phyloP scores from a whole-genome alignment of 495 filamentous ascomycete species.

The Neurospora africana region DNA sequence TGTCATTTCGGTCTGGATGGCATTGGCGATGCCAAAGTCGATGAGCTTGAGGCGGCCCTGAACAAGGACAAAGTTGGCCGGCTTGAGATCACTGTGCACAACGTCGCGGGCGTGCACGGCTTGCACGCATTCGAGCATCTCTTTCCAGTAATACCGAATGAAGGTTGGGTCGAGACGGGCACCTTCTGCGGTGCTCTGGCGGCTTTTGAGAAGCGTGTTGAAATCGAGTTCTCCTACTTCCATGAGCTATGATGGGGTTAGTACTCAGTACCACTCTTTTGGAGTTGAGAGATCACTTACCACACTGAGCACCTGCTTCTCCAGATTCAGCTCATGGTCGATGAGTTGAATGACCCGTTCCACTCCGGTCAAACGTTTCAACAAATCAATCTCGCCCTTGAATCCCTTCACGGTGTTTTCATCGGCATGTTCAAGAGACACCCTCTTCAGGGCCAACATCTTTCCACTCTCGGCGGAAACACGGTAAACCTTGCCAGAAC shows the following conservation, averaged over 20 bases:
- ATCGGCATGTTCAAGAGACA: slow-evolving; percentile 83
- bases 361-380: slow-evolving; percentile 69
- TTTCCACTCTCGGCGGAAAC: slow-evolving; percentile 96
- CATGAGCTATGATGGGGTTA: slow-evolving; percentile 53
- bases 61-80: slow-evolving; percentile 86
- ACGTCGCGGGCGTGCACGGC: slow-evolving; percentile 82
- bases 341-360: slow-evolving; percentile 83
- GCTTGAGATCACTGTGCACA: slow-evolving; percentile 93
- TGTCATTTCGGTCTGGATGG: slow-evolving; percentile 85
- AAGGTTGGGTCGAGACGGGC: slow-evolving; percentile 76
- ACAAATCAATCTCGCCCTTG: slow-evolving; percentile 92
- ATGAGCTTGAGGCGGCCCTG: slow-evolving; percentile 78
- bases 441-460: slow-evolving; percentile 86
- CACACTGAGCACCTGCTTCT: slow-evolving; percentile 76
- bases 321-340: slow-evolving; percentile 86
- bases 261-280: slow-evolving; percentile 2
- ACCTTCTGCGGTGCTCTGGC: slow-evolving; percentile 60
- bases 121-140: slow-evolving; percentile 94
- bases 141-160: slow-evolving; percentile 94
- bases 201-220: slow-evolving; percentile 65
- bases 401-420: slow-evolving; percentile 74
- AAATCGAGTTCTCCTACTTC: slow-evolving; percentile 96
- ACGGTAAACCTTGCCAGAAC: slow-evolving; percentile 86
- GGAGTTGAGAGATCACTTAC: slow-evolving; percentile 33
- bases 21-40: slow-evolving; percentile 95